Evolutionary conservation across 768 basidiomycete species (phyloP).

Genomic region (Tephrocybe sp.): DNA sequence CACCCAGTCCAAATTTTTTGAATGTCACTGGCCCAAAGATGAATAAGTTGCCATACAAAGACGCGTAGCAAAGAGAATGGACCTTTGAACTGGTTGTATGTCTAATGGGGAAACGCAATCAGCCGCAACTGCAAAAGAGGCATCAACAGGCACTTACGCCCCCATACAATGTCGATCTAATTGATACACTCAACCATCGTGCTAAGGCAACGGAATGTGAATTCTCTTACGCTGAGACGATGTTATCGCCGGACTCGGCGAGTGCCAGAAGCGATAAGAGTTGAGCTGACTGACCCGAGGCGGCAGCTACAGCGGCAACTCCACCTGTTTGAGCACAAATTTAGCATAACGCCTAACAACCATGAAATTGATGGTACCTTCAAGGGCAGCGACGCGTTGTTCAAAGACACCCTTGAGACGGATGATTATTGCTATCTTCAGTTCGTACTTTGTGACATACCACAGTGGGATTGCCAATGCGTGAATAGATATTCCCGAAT

Average conservation of each 20-base stretch:
- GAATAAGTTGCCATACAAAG: conserved; percentile 3
- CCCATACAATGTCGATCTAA: conserved; percentile 31
- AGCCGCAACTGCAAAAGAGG: neutral
- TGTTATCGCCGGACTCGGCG: conserved; percentile 70
- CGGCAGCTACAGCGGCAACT: conserved; percentile 65
- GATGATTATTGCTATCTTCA: neutral
- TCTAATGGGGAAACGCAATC: neutral
- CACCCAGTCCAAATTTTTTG: conserved; percentile 62
- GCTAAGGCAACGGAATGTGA: neutral
- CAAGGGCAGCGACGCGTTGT: conserved; percentile 72
- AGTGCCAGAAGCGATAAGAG: conserved; percentile 57
- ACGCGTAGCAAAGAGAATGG: neutral
- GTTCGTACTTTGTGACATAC: neutral
- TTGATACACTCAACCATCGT: neutral
- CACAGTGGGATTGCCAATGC: conserved; percentile 66
- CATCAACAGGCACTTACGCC: neutral
- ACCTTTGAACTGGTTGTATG: conserved; percentile 6
- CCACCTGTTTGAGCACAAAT: conserved; percentile 30
- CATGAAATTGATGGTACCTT: conserved; percentile 36
- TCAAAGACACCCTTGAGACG: conserved; percentile 61
- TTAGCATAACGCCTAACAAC: neutral
- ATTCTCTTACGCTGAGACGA: conserved; percentile 59
- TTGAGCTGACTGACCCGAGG: conserved; percentile 68
- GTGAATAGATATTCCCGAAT: conserved; percentile 42
- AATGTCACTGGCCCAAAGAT: conserved; percentile 48